These are phyloP conservation scores for Geum urbanum DNA, from an alignment of 306 rosid species.

Conservation along the genomic window DNA sequence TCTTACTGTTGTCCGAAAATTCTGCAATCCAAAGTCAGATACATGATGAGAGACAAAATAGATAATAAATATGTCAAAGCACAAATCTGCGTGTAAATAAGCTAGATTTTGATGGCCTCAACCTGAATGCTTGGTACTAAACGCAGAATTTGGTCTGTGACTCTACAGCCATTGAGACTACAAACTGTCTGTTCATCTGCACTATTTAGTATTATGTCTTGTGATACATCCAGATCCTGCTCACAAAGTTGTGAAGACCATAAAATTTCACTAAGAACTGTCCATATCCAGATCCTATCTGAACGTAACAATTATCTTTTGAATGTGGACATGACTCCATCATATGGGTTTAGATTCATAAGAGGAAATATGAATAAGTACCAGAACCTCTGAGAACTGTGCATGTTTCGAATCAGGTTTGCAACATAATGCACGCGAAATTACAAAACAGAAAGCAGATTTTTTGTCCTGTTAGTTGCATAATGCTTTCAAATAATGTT, in stretches of 20 bases:
- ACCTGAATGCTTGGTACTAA: slow-evolving; percentile 99
- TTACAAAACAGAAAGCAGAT: not conserved
- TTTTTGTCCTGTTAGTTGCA: not conserved
- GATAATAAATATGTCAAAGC: slow-evolving; percentile 5
- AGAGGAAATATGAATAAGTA: not conserved
- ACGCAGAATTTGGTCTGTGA: slow-evolving; percentile 85
- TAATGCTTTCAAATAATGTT: not conserved
- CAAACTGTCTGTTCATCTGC: slow-evolving; percentile 96
- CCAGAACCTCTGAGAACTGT: not conserved
- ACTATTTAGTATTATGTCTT: slow-evolving; percentile 79
- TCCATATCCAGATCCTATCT: no score
- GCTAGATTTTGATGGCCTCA: slow-evolving; percentile 10
- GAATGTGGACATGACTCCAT: no score
- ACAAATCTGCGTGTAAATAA: not conserved
- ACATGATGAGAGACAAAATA: slow-evolving; percentile 26
- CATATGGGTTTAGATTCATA: not conserved
- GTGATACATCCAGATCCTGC: slow-evolving; percentile 92
- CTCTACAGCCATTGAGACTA: slow-evolving; percentile 96
- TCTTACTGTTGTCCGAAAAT: slow-evolving; percentile 86
- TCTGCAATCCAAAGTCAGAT: slow-evolving; percentile 49
- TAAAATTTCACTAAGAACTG: not conserved
- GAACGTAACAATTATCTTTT: no score
- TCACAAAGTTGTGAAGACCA: slow-evolving; percentile 1
- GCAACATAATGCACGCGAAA: not conserved
- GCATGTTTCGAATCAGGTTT: not conserved